Percentiles rank a stretch among this genome's conserved stretches.
Evolutionary conservation across 2,329 filamentous ascomycete genomes (phyloP).

Genomic region (Neofusicoccum umdonicola): DNA sequence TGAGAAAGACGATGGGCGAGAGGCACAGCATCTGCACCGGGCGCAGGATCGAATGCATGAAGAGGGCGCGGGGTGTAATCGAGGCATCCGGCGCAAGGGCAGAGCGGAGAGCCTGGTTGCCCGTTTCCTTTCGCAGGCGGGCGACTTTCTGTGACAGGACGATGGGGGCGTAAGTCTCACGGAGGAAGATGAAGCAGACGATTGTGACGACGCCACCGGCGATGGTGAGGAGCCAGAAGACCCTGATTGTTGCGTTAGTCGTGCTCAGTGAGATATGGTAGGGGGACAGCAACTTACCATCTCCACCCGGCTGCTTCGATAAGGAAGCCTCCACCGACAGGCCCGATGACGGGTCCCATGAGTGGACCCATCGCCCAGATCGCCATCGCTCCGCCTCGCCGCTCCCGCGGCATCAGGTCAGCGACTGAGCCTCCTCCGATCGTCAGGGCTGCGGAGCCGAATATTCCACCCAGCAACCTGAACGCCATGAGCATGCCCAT

Average conservation of each 20-base stretch:
- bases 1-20: constrained; percentile 55
- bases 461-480: constrained; percentile 34
- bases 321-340: constrained; percentile 34
- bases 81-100: constrained; percentile 26
- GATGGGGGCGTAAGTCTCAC: constrained; percentile 49
- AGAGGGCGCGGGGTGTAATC: constrained; percentile 34
- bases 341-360: constrained; percentile 35
- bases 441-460: constrained; percentile 33
- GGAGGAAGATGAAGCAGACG: constrained; percentile 37
- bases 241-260: background rate
- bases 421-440: constrained; percentile 36
- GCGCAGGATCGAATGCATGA: constrained; percentile 45
- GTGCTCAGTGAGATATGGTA: too few species aligned
- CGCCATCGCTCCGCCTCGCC: constrained; percentile 37
- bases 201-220: constrained; percentile 38
- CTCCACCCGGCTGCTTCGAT: constrained; percentile 33
- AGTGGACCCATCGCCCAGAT: constrained; percentile 39
- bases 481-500: constrained; percentile 39
- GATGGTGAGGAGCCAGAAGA: background rate
- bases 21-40: constrained; percentile 59
- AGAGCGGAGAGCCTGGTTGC: constrained; percentile 42
- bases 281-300: constrained; percentile 25
- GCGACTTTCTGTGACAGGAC: constrained; percentile 48
- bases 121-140: constrained; percentile 48
- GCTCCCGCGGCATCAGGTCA: constrained; percentile 34